Base-by-base conservation (phyloP, 176 grass and related monocot species). In the Aegilops longissima region DNA sequence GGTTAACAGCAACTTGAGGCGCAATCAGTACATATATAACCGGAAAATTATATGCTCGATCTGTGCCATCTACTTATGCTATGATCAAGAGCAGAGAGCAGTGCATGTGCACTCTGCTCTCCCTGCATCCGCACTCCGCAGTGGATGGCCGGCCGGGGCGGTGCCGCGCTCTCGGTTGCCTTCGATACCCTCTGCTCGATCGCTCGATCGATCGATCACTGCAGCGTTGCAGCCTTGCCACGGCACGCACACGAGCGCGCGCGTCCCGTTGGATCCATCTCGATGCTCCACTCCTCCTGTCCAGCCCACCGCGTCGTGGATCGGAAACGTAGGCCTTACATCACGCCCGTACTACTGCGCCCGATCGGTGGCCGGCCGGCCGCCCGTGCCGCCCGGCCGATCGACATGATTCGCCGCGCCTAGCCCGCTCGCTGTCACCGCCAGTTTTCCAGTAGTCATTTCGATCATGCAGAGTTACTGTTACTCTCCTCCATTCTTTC, bases 121-220 rank as follows among this genome's bases (percentile, higher is more conserved):
- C 7, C 30, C 45, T 68, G 70, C 38, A 16, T 58, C 54, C 8
- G 42, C 34, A 30, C 11, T 58, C 54, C 8, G 42, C 34, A 30
- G 23, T 78, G 65, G 73, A 20, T 78, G 80, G 86, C 86, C 86
- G 65, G 58, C 33, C 58, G 67, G 86, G 73, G 63, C 79, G 79
- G 79, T 81, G 79, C 79, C 62, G 49, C 25, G 63, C 25, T 76
- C 49, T 52, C 49, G 49, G 1, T 17, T 0, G 49, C 49, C 49
- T 52, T 51, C 4, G 1, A 52, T 52, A 2, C 5, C 47, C 47
- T 5, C 47, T 51, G 47, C 12, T 47, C 44, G 42, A 49, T 27
- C 10, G 62, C 63, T 56, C 30, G n/a, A 66, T 69, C 30, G n/a
- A 66, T 69, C 24, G 61, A 5, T 40, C 87, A 29, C 76, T 85